A percentile compares a stretch with the other conserved stretches of the same genome.
These are phyloP conservation scores for Ogataea pilisensis DNA, from an alignment of 805 yeast species.

Conservation along the genomic window DNA sequence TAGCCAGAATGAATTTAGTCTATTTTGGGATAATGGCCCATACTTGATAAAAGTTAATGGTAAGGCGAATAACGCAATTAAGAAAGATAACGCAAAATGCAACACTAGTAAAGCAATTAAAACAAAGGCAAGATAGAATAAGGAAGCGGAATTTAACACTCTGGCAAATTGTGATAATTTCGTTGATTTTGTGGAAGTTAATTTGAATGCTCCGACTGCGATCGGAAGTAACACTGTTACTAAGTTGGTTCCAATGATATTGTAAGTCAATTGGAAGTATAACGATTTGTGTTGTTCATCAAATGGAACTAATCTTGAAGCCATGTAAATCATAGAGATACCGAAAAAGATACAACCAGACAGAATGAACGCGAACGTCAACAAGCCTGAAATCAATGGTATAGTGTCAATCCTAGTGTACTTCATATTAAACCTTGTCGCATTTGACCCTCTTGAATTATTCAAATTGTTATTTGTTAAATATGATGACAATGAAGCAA, in stretches of 20 bases:
- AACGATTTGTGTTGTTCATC: constrained; percentile 3
- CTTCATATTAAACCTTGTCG: constrained; percentile 3
- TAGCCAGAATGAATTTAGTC: constrained; percentile 21
- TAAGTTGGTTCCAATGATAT: constrained; percentile 5
- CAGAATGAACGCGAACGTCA: constrained; percentile 28
- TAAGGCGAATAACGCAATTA: constrained; percentile 64
- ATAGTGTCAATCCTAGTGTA: constrained; percentile 19
- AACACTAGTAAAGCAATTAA: constrained; percentile 72
- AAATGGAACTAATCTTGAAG: constrained; percentile 6
- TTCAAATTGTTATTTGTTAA: constrained; percentile 40
- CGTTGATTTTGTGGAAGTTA: background rate
- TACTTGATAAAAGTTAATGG: constrained; percentile 66
- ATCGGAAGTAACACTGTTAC: constrained; percentile 13
- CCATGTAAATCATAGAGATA: constrained; percentile 14
- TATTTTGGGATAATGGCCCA: constrained; percentile 16
- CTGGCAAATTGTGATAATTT: constrained; percentile 22
- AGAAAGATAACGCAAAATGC: constrained; percentile 77
- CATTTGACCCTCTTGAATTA: constrained; percentile 5
- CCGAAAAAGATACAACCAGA: constrained; percentile 23
- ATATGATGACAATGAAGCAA: constrained; percentile 59
- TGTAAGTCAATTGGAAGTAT: constrained; percentile 15
- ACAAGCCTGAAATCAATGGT: constrained; percentile 27
- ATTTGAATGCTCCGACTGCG: constrained; percentile 3
- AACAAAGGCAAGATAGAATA: constrained; percentile 61
- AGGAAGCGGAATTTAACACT: constrained; percentile 25